Percentiles rank a stretch among this genome's conserved stretches.
Conservation (phyloP, 2,329 filamentous ascomycete genomes). For the Clarireedia homoeocarpa region DNA sequence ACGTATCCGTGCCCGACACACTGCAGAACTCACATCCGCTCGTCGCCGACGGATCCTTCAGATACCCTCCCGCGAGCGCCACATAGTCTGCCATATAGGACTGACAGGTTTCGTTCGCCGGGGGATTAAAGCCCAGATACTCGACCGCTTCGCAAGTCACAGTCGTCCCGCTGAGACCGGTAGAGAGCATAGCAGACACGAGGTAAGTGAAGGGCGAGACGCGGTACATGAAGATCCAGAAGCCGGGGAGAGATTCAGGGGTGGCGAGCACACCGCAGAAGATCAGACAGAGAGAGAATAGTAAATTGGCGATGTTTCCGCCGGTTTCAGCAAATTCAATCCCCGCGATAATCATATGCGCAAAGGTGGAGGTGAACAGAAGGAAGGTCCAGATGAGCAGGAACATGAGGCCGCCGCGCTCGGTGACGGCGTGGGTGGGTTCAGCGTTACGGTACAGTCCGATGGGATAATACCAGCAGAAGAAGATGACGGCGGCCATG, state of each 20-base stretch:
- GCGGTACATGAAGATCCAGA: constrained; percentile 83
- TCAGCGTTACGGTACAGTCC: constrained; percentile 66
- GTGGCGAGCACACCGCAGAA: constrained; percentile 68
- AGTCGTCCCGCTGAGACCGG: constrained; percentile 57
- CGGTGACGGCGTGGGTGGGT: constrained; percentile 48
- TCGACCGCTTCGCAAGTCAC: constrained; percentile 55
- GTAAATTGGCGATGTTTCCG: constrained; percentile 66
- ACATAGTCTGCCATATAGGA: constrained; percentile 50
- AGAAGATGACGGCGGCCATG: constrained; percentile 68
- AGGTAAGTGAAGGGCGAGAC: constrained; percentile 79
- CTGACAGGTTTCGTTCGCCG: constrained; percentile 46
- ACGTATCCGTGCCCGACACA: constrained; percentile 52
- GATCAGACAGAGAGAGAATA: constrained; percentile 65
- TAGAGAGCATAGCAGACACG: constrained; percentile 62
- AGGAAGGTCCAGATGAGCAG: constrained; percentile 69
- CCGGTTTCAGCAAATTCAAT: constrained; percentile 68
- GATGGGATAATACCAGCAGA: constrained; percentile 81
- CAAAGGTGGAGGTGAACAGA: constrained; percentile 74
- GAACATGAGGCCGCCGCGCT: constrained; percentile 74
- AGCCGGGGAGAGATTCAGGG: constrained; percentile 55
- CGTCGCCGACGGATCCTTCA: constrained; percentile 49
- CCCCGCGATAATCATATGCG: constrained; percentile 67
- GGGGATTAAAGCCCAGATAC: constrained; percentile 35
- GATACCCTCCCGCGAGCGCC: constrained; percentile 33
- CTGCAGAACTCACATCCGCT: constrained; percentile 51